Base-by-base conservation (phyloP, 2,329 filamentous ascomycete species). In the Penicillium sclerotiorum region DNA sequence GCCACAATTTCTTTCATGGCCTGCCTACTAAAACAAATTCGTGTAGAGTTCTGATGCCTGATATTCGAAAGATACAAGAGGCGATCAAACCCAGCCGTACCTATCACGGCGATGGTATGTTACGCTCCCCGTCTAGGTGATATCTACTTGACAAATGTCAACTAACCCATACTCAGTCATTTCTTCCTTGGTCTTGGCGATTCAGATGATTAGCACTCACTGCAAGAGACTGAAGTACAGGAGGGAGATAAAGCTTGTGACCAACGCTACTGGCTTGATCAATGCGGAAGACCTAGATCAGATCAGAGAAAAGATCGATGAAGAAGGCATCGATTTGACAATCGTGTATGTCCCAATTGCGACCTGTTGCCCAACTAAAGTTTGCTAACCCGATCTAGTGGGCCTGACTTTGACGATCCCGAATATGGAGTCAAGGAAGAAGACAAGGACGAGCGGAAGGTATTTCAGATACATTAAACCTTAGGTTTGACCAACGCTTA, bases 381-480 rank as follows among this genome's bases (percentile, higher is more conserved):
- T 11, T 37, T 37, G 39, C 67, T 73, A 68, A 70, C 50, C 18
- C 25, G 23, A 18, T 36, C 3, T 50, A 92, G 88, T 46, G 94
- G 94, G 12, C 83, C 95, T 15, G 94, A 99, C 68, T 97, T 99
- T 70, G 91, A 99, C 66, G 91, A 96, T 67, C 68, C 83, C 1
- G 91, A 95, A 2, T 96, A 87, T 65, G 92, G 92, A 35, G 89
- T 90, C 66, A 95, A 95, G 69, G 93, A 97, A 73, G 91, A 96
- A 68, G 83, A 88, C 57, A 99, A 99, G 67, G 75, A 86, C 15
- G 58, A 68, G 0, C 67, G 71, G 44, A 97, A 97, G 79, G 85
- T 87, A 63, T 25, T 6, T 43, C 12, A 22, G 32, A 11, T 5
- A 8, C 30, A 39, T 28, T 36, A 3, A 12, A 13, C 5, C 20